Base-by-base conservation (phyloP, 1,139 yeast genomes). In the Taiozyma sp. region DNA sequence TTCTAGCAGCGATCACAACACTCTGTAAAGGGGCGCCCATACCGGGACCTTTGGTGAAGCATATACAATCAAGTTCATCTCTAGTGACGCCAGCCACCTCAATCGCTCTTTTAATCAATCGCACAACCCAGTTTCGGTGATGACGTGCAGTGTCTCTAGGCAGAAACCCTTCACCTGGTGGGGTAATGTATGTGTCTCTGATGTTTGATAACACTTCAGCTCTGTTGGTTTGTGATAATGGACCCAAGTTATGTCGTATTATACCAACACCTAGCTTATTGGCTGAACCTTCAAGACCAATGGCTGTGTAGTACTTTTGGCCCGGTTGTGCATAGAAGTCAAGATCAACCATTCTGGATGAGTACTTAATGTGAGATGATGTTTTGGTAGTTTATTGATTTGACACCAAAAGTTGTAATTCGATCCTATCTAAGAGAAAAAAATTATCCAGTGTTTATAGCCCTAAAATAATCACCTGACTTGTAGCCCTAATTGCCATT, bases 21-120 rank as follows among this genome's bases (percentile, higher is more conserved):
- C 95, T 83, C 61, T 93, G 97, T 52, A 93, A 72, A 0, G 99
- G 99, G 1, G 98, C 98, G 3, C 99, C 99, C 99, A 93, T 95
- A 2, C 99, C 99, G 0, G 99, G 99, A 5, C 99, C 99, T 68
- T 88, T 95, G 2, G 98, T 93, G 67, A 91, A 93, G 67, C 97
- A 90, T 49, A 93, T 87, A 60, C 95, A 90, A 67, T 91, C 97
- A 29, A 93, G 69, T 48, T 89, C 95, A 2, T 64, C 52, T 29
- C 64, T 62, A 3, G 58, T 50, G n/a, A 89, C 65, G 0, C 70
- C 67, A 3, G 96, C 85, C 43, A 85, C 93, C 3, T 65, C 66
- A 49, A 93, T 65, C 0, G 98, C 88, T 41, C 63, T 64, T 59
- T 81, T 83, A 47, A 89, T 81, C 40, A 91, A 71, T 50, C 98